Evolutionary conservation across 2,329 filamentous ascomycete species (phyloP), one percentile per base, ranked within the genome.

Genomic region (Xylariaceae sp.): DNA sequence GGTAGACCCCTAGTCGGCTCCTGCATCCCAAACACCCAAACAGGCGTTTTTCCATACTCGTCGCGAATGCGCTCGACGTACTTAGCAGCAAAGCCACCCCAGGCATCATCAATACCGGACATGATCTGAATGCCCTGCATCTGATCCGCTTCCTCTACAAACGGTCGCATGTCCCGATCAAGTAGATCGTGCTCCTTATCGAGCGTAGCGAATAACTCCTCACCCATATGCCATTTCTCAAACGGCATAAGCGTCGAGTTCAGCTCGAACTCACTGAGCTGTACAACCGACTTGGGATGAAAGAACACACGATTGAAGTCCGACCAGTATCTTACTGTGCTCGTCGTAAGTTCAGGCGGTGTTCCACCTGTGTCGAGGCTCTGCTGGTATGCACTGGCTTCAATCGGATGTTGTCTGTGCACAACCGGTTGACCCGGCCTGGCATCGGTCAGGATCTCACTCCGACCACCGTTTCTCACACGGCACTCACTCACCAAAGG

Each of bases 241-340:
- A 95, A 95, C 0, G 91, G 89, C 77, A 86, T 85, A 27, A 92
- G 74, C 40, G 81, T 77, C 3, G 90, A 92, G 64, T 88, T 85
- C 33, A 95, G 75, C 65, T 95, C 89, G 63, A 89, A 95, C 62
- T 96, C 90, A 64, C 87, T 87, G 12, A 97, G 75, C 65, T 95
- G 91, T 10, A 95, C 77, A 47, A 96, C 81, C 11, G 90, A 96
- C 47, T 82, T 83, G 9, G 94, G 94, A 65, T 97, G 91, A 66
- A 88, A 96, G 69, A 84, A 99, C n/a, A 94, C 81, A 22, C 90
- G 83, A 59, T 89, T 95, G 69, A 90, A 97, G 68, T 99, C 94
- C 31, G 90, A 95, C 92, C 94, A 99, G 71, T 94, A 97, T 47
- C 90, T 82, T n/a, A 97, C 87, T 11, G 81, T 80, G 6, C 83